Conservation (phyloP, 192 early-diverging fungal species). For the Diversispora eburnea region DNA sequence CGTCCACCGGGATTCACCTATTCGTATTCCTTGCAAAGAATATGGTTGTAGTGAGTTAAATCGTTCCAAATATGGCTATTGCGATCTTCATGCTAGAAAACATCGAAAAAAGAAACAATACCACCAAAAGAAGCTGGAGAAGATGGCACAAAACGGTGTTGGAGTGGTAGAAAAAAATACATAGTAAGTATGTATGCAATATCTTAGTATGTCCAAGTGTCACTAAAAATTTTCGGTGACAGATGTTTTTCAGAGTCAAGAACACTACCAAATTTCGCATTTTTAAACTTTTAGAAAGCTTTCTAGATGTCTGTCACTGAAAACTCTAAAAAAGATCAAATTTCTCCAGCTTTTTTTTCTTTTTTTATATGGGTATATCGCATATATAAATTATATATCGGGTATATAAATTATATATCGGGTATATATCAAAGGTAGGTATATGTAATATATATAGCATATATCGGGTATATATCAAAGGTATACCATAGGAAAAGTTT, state of each 20-base stretch:
- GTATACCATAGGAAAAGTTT: slow-evolving; percentile 13
- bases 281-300: slow-evolving; percentile 12
- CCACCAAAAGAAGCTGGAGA: too few relatives aligned
- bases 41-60: too few relatives aligned
- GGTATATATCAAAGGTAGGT: background rate
- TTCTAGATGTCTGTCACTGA: slow-evolving; percentile 23
- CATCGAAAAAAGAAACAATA: too few relatives aligned
- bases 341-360: slow-evolving; percentile 23
- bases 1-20: slow-evolving; percentile 18
- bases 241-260: slow-evolving; percentile 2
- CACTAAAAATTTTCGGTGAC: slow-evolving; percentile 23
- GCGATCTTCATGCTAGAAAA: too few relatives aligned
- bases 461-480: slow-evolving; percentile 3
- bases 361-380: slow-evolving; percentile 6
- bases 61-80: too few relatives aligned
- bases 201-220: slow-evolving; percentile 15
- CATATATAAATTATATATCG: slow-evolving; percentile 1
- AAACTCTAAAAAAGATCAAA: slow-evolving; percentile 21
- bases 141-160: slow-evolving; percentile 1
- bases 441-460: slow-evolving; percentile 14
- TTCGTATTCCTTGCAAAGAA: slow-evolving; percentile 6
- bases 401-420: background rate
- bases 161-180: background rate
- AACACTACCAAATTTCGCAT: slow-evolving; percentile 3
- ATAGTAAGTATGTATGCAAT: slow-evolving; percentile 5